Conservation (phyloP, 2,329 filamentous ascomycete species). For the Elsinoe perseae region DNA sequence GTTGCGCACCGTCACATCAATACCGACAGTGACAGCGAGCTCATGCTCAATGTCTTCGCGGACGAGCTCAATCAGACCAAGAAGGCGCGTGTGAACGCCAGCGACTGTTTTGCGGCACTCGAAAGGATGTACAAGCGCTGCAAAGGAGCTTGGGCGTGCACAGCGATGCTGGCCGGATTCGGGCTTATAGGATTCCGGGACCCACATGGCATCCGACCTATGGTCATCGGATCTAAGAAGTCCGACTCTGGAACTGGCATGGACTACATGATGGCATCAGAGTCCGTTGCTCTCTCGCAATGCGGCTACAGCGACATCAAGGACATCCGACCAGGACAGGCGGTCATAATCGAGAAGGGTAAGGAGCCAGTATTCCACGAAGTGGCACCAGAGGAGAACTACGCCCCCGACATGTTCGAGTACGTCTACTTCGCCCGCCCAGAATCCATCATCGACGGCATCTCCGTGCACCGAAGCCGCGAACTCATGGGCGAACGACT, state of each 20-base stretch:
- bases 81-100: slow-evolving; percentile 70
- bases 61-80: slow-evolving; percentile 71
- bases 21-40: slow-evolving; percentile 79
- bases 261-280: slow-evolving; percentile 88
- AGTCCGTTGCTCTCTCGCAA: slow-evolving; percentile 75
- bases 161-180: slow-evolving; percentile 74
- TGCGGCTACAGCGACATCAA: slow-evolving; percentile 69
- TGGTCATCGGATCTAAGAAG: slow-evolving; percentile 67
- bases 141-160: slow-evolving; percentile 70
- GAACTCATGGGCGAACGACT: slow-evolving; percentile 81
- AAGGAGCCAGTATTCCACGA: slow-evolving; percentile 65
- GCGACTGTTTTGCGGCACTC: slow-evolving; percentile 68
- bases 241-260: slow-evolving; percentile 55
- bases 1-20: slow-evolving; percentile 82
- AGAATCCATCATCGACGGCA: slow-evolving; percentile 77
- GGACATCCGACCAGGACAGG: slow-evolving; percentile 75
- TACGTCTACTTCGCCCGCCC: slow-evolving; percentile 81
- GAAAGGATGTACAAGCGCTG: slow-evolving; percentile 65
- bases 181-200: slow-evolving; percentile 75
- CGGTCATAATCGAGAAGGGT: slow-evolving; percentile 77
- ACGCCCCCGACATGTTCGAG: slow-evolving; percentile 81
- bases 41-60: slow-evolving; percentile 83
- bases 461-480: slow-evolving; percentile 74
- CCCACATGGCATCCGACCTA: slow-evolving; percentile 71
- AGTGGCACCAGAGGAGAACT: slow-evolving; percentile 58